Evolutionary conservation across 352 stramenopile species (phyloP).

Genomic region (Globisporangium sylvaticum): DNA sequence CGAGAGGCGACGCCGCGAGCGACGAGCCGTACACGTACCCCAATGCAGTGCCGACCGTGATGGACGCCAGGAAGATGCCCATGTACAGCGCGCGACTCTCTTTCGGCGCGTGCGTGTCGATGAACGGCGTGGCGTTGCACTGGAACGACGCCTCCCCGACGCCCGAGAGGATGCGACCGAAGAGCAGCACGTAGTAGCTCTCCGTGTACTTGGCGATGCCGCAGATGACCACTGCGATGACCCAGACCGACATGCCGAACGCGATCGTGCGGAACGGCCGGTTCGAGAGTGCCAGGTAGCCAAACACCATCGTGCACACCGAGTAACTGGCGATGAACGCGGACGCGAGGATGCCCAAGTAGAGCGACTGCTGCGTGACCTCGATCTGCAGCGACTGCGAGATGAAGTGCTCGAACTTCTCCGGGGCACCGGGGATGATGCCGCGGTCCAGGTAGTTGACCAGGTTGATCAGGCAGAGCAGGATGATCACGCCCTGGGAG

Average conservation of each 20-base stretch:
- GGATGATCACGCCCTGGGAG: slow-evolving; percentile 66
- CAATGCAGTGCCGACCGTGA: no score
- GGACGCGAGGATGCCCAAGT: slow-evolving; percentile 88
- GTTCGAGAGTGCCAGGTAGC: slow-evolving; percentile 85
- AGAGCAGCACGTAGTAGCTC: slow-evolving; percentile 78
- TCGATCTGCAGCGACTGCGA: slow-evolving; percentile 61
- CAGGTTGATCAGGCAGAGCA: slow-evolving; percentile 89
- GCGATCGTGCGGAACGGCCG: slow-evolving; percentile 90
- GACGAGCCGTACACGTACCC: no score
- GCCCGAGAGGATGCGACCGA: slow-evolving; percentile 32
- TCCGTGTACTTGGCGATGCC: slow-evolving; percentile 69
- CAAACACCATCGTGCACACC: slow-evolving; percentile 88
- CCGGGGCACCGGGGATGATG: slow-evolving; percentile 91
- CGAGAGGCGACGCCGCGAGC: no score
- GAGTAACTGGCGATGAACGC: slow-evolving; percentile 94
- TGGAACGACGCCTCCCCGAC: background rate
- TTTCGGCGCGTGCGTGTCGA: no score
- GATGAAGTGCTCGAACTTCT: slow-evolving; percentile 93
- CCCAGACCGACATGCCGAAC: slow-evolving; percentile 87
- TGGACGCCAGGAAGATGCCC: no score
- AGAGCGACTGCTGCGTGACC: slow-evolving; percentile 61
- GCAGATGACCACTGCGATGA: slow-evolving; percentile 82
- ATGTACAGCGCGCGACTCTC: no score
- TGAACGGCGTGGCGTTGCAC: slow-evolving; percentile 4
- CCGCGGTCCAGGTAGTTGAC: slow-evolving; percentile 94